Evolutionary conservation across 2,329 filamentous ascomycete species (phyloP).

Genomic region (Stagonosporopsis rhizophila): DNA sequence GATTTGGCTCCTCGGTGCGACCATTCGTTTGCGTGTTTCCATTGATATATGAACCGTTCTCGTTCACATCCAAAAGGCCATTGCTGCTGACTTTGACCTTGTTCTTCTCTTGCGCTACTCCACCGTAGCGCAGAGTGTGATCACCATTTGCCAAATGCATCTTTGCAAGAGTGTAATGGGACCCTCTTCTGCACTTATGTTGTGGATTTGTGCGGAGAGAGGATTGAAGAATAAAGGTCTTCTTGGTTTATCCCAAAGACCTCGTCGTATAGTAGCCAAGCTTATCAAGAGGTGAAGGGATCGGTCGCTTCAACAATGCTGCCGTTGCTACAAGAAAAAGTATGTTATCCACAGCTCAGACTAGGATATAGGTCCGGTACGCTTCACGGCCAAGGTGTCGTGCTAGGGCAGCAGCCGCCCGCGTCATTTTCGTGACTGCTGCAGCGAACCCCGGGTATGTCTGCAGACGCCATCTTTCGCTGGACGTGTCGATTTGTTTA

Average conservation of each 20-base stretch:
- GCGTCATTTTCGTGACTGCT: conserved; percentile 28
- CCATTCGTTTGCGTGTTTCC: conserved; percentile 5
- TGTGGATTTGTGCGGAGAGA: background rate
- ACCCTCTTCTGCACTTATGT: background rate
- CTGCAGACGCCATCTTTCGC: conserved; percentile 4
- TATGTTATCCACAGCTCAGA: conserved; percentile 22
- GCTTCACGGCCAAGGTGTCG: conserved; percentile 14
- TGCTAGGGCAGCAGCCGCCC: conserved; percentile 22
- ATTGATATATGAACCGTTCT: conserved; percentile 12
- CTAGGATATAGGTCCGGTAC: conserved; percentile 23
- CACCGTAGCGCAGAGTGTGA: conserved; percentile 25
- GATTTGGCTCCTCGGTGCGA: conserved; percentile 18
- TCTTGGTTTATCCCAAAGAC: conserved; percentile 22
- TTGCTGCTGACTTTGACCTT: conserved; percentile 26
- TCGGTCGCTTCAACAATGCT: conserved; percentile 21
- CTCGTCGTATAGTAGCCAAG: conserved; percentile 35
- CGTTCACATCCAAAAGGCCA: conserved; percentile 10
- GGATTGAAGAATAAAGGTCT: conserved; percentile 14
- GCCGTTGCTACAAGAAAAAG: conserved; percentile 18
- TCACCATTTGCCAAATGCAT: conserved; percentile 35
- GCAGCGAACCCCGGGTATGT: conserved; percentile 15
- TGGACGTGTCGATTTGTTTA: conserved; percentile 13
- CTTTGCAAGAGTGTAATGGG: background rate
- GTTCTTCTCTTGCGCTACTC: conserved; percentile 20
- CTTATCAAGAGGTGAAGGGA: conserved; percentile 21